Conservation (phyloP, 164 flowering plant species). For the Amborella trichopoda region DNA sequence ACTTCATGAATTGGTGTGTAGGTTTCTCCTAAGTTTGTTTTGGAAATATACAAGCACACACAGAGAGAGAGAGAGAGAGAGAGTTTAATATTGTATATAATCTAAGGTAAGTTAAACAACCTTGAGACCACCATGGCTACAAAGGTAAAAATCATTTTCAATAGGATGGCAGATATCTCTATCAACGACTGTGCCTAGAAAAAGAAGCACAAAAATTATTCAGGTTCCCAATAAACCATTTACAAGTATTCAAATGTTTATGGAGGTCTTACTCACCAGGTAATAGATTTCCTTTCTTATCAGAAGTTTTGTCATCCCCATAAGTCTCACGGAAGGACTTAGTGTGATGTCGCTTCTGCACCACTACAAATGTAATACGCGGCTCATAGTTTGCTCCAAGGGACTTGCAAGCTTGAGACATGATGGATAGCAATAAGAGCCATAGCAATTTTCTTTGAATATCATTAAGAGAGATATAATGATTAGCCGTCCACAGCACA, state of each 20-base stretch:
- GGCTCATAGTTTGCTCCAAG: conserved; percentile 79
- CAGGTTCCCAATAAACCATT: neutral
- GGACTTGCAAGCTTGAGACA: conserved; percentile 79
- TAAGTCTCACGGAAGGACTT: conserved; percentile 61
- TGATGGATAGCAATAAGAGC: neutral
- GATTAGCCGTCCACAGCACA: neutral
- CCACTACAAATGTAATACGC: conserved; percentile 82
- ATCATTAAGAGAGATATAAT: too few relatives aligned
- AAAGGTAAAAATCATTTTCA: conserved; percentile 87
- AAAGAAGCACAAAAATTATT: neutral
- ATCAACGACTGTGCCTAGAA: conserved; percentile 84
- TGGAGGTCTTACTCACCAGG: too few relatives aligned
- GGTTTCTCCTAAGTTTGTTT: too few relatives aligned
- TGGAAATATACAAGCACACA: too few relatives aligned
- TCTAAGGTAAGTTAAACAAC: too few relatives aligned
- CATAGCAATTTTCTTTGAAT: too few relatives aligned
- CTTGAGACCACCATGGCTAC: conserved; percentile 97
- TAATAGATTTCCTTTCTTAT: conserved; percentile 76
- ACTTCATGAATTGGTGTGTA: too few relatives aligned
- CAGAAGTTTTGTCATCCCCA: conserved; percentile 54
- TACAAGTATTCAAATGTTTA: too few relatives aligned
- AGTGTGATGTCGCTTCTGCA: conserved; percentile 92
- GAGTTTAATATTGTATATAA: too few relatives aligned
- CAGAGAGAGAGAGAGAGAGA: too few relatives aligned
- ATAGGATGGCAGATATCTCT: conserved; percentile 83